A percentile compares a stretch with the other conserved stretches of the same genome.
These are phyloP conservation scores for Nematodospora anomalae DNA, from an alignment of 1,139 yeast species.

Conservation along the genomic window DNA sequence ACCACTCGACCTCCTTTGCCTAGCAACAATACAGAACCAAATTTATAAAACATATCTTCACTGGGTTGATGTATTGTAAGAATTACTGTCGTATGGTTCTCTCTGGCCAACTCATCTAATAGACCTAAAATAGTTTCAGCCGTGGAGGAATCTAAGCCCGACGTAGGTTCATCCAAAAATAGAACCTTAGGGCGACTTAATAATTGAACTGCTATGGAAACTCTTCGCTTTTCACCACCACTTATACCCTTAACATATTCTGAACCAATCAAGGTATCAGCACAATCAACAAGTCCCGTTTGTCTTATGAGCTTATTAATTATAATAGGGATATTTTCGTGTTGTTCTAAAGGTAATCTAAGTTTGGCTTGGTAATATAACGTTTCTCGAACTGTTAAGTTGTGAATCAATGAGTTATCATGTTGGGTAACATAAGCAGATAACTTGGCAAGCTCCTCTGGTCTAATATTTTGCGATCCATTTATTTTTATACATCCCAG, in stretches of 20 bases:
- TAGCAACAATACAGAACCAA: constrained; percentile 66
- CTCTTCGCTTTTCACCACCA: constrained; percentile 80
- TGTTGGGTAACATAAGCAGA: constrained; percentile 73
- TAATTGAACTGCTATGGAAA: constrained; percentile 73
- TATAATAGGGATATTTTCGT: constrained; percentile 23
- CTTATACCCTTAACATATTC: constrained; percentile 70
- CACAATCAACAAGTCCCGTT: constrained; percentile 71
- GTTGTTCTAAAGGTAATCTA: constrained; percentile 45
- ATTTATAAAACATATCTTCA: constrained; percentile 56
- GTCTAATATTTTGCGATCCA: constrained; percentile 33
- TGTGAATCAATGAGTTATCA: constrained; percentile 63
- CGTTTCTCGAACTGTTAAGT: constrained; percentile 72
- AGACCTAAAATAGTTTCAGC: constrained; percentile 68
- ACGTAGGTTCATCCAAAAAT: constrained; percentile 80
- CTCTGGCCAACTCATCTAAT: constrained; percentile 52
- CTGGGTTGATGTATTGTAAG: constrained; percentile 86
- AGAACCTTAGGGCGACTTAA: constrained; percentile 65
- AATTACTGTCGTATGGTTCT: constrained; percentile 66
- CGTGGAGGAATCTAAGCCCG: constrained; percentile 78
- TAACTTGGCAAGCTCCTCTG: constrained; percentile 44
- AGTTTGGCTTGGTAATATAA: constrained; percentile 64
- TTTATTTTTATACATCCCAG: constrained; percentile 24
- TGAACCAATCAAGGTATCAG: constrained; percentile 69
- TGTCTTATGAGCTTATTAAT: constrained; percentile 56
- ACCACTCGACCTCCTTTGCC: constrained; percentile 75